Conservation (phyloP, 192 early-diverging fungal genomes). For the Coemansia sp. region DNA sequence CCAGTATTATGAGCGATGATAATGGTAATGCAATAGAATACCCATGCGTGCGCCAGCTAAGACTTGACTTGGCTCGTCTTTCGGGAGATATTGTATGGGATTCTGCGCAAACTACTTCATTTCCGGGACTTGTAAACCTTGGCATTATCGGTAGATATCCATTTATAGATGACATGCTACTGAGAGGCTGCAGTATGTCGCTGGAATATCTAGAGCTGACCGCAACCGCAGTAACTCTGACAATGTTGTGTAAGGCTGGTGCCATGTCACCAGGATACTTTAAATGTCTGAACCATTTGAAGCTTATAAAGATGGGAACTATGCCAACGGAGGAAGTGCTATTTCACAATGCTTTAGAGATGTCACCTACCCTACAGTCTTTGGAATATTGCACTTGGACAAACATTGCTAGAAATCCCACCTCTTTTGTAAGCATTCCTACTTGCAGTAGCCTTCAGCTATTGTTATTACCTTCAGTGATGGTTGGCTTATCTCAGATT, state of each 20-base stretch:
- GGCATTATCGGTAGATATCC: not conserved
- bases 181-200: not conserved
- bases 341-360: too few relatives aligned
- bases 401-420: too few relatives aligned
- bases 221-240: too few relatives aligned
- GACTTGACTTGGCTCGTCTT: not conserved
- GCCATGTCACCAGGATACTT: too few relatives aligned
- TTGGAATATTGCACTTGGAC: too few relatives aligned
- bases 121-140: not conserved
- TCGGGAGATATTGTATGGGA: not conserved
- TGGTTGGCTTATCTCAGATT: not conserved
- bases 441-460: constrained; percentile 1
- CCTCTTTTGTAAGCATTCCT: not conserved
- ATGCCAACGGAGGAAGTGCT: too few relatives aligned
- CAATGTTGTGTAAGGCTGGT: too few relatives aligned
- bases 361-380: too few relatives aligned
- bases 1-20: not conserved
- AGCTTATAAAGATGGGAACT: too few relatives aligned
- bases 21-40: not conserved
- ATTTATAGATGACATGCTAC: constrained; percentile 1
- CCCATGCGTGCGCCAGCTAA: not conserved
- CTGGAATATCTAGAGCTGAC: not conserved
- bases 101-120: not conserved
- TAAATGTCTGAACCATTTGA: too few relatives aligned
- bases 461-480: not conserved